Conservation (phyloP, 1,284 basidiomycete species). For the Austroboletus novae-zelandiae region DNA sequence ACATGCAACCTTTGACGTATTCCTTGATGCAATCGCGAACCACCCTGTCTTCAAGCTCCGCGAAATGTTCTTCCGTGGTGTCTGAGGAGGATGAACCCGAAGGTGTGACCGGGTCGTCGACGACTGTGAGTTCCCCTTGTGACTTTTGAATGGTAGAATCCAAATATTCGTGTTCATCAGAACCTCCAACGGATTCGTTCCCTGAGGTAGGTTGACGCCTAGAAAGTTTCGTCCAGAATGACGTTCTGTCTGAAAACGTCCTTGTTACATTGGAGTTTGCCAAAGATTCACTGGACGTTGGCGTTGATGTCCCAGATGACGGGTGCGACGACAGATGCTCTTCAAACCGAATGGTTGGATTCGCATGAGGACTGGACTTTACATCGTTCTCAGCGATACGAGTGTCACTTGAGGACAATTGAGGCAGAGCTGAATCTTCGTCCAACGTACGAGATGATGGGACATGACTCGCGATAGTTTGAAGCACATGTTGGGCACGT, state of each 20-base stretch:
- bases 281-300: constrained; percentile 48
- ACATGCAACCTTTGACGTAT: constrained; percentile 77
- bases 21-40: constrained; percentile 69
- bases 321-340: constrained; percentile 37
- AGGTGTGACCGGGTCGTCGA: constrained; percentile 54
- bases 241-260: constrained; percentile 59
- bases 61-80: constrained; percentile 61
- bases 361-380: constrained; percentile 38
- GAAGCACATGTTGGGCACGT: constrained; percentile 51
- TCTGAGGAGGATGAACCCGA: constrained; percentile 57
- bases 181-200: constrained; percentile 10
- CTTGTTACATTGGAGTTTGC: constrained; percentile 54
- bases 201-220: constrained; percentile 36
- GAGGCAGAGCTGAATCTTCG: constrained; percentile 20
- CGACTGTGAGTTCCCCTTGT: constrained; percentile 46
- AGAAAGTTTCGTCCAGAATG: constrained; percentile 66
- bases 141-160: constrained; percentile 51
- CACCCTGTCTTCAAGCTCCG: constrained; percentile 74
- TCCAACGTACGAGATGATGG: constrained; percentile 44
- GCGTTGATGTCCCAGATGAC: constrained; percentile 55
- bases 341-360: constrained; percentile 12
- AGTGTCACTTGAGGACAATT: constrained; percentile 21
- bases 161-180: constrained; percentile 41
- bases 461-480: constrained; percentile 50
- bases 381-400: constrained; percentile 50